These are phyloP conservation scores for Glebionis coronaria DNA, from an alignment of 129 eudicot species.

Conservation along the genomic window DNA sequence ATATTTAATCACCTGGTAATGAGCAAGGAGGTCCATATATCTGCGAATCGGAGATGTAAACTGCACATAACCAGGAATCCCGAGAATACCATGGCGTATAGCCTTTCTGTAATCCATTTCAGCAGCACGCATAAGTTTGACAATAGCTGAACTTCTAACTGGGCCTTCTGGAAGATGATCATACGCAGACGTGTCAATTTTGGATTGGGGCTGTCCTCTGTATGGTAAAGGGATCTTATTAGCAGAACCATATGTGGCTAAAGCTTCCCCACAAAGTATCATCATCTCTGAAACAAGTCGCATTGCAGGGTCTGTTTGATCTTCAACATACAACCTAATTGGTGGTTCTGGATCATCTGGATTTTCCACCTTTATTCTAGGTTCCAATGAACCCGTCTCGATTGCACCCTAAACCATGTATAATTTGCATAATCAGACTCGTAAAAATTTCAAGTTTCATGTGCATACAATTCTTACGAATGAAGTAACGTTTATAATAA, in stretches of 20 bases:
- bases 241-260: slow-evolving; percentile 78
- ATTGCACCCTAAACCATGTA: slow-evolving; percentile 72
- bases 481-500: too few relatives aligned
- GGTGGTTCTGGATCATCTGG: slow-evolving; percentile 91
- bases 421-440: background rate
- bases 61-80: slow-evolving; percentile 98
- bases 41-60: slow-evolving; percentile 97
- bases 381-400: slow-evolving; percentile 66
- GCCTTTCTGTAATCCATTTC: slow-evolving; percentile 95
- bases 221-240: slow-evolving; percentile 78
- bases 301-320: slow-evolving; percentile 92
- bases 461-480: background rate
- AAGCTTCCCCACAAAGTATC: slow-evolving; percentile 96
- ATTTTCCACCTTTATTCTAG: slow-evolving; percentile 81
- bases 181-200: slow-evolving; percentile 70
- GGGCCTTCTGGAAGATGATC: slow-evolving; percentile 98
- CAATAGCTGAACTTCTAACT: slow-evolving; percentile 73
- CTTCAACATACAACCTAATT: slow-evolving; percentile 82
- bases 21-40: slow-evolving; percentile 98
- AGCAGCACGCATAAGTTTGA: slow-evolving; percentile 86
- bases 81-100: slow-evolving; percentile 80
- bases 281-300: slow-evolving; percentile 96
- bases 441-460: background rate
- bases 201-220: slow-evolving; percentile 90
- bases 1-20: slow-evolving; percentile 66